Base-by-base conservation (phyloP, 208 protist genomes). In the Blastocrithidia nonstop region DNA sequence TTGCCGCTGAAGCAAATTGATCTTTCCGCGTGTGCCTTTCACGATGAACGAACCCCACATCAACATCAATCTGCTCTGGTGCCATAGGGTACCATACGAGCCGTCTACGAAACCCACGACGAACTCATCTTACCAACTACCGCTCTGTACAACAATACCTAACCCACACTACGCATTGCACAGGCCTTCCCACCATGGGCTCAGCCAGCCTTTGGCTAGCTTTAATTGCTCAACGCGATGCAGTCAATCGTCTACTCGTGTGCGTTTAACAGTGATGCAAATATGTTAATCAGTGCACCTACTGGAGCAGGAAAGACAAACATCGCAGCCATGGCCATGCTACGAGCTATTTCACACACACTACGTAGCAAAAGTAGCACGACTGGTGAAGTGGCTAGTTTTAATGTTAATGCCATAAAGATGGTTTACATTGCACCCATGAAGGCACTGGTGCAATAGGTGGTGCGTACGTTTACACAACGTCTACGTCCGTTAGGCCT, bases 391-490 rank as follows among this genome's bases (percentile, higher is more conserved):
- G n/a, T n/a, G n/a, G n/a, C n/a, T n/a, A 43, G 21, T 38, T 16
- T 4, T 11, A 54, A 50, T 9, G 25, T 13, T 9, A 27, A 61
- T 11, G 49, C 64, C n/a, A 80, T 99, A 38, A 99, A 99, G 68
- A 96, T 99, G 62, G 95, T 99, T 6, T 99, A 99, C 67, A 80
- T 99, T 17, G 98, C 98, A 0, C 98, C 98, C 4, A 99, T 99
- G 98, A 99, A 99, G 69, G 96, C 98, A 11, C 72, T 99, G 2
- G 98, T 99, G 24, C 91, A 97, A 56, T 98, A 99, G 66, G 96
- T 99, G 47, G 96, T 98, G 24, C 62, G 66, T 9, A 99, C 96
- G 41, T 99, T 99, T 45, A 71, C 55, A 0, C 56, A 71, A 40
- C 66, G 96, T 5, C 71, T 99, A 9, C 59, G 75, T 44, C 58